Conservation (phyloP, 176 grass and related monocot genomes). For the Calamus simplicifolius region DNA sequence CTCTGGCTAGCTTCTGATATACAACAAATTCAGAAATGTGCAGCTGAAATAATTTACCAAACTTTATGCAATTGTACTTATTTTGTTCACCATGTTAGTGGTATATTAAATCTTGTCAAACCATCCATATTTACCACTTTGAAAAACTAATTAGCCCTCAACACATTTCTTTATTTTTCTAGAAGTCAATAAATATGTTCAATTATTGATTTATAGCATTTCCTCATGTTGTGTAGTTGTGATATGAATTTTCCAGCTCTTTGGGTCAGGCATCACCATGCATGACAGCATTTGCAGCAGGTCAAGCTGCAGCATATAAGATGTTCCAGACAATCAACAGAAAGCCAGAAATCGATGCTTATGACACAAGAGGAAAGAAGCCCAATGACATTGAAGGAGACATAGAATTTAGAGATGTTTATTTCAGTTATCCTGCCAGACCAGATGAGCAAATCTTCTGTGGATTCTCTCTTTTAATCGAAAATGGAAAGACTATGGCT, state of each 20-base stretch:
- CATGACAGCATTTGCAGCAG: slow-evolving; percentile 80
- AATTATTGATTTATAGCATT: too few species aligned
- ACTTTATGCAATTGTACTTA: too few species aligned
- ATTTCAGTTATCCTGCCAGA: slow-evolving; percentile 77
- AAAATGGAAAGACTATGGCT: slow-evolving; percentile 53
- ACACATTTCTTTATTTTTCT: too few species aligned
- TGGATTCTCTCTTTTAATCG: slow-evolving; percentile 60
- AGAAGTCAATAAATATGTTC: too few species aligned
- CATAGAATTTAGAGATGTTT: slow-evolving; percentile 60
- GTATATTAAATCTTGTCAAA: too few species aligned
- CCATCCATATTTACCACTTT: too few species aligned
- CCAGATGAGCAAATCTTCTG: slow-evolving; percentile 70
- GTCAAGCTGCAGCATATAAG: slow-evolving; percentile 77
- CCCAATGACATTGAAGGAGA: slow-evolving; percentile 76
- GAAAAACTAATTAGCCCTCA: too few species aligned
- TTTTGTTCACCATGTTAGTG: too few species aligned
- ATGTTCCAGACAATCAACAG: slow-evolving; percentile 93
- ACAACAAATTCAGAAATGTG: too few species aligned
- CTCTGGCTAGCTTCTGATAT: too few species aligned
- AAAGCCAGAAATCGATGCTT: slow-evolving; percentile 69
- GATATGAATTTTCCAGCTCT: slow-evolving; percentile 37
- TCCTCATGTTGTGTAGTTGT: not conserved
- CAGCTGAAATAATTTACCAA: too few species aligned
- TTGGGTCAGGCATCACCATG: slow-evolving; percentile 82
- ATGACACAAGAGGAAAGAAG: slow-evolving; percentile 43